phyloP scores from a whole-genome alignment of 495 filamentous ascomycete species.

The Hyaloscypha variabilis region DNA sequence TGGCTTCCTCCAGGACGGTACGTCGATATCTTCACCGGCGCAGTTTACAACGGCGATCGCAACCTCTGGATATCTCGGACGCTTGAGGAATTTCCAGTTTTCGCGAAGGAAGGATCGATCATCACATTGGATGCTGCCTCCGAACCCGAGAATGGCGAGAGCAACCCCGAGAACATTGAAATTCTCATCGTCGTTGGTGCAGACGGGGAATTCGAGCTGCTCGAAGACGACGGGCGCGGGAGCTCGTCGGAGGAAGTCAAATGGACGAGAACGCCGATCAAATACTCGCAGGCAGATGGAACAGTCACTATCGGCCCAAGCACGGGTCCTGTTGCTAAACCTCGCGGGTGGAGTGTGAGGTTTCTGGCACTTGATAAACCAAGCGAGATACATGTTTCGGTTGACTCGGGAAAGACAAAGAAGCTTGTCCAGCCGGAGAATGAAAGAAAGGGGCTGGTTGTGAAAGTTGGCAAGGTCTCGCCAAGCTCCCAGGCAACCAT shows the following conservation, averaged over 20 bases:
- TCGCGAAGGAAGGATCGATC: constrained; percentile 57
- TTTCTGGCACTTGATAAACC: constrained; percentile 10
- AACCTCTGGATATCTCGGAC: constrained; percentile 46
- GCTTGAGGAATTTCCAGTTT: constrained; percentile 47
- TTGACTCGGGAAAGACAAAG: constrained; percentile 8
- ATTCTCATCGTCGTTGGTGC: constrained; percentile 54
- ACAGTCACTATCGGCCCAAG: constrained; percentile 29
- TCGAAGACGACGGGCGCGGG: constrained; percentile 37
- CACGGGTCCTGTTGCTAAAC: constrained; percentile 7
- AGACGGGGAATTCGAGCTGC: constrained; percentile 47
- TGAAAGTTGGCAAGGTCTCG: constrained; percentile 12
- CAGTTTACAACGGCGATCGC: constrained; percentile 55
- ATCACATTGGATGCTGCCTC: constrained; percentile 47
- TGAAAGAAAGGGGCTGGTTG: constrained; percentile 10
- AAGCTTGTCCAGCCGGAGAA: background rate
- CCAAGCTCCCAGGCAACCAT: constrained; percentile 26
- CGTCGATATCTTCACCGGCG: constrained; percentile 54
- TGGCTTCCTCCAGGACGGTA: constrained; percentile 54
- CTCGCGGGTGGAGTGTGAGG: constrained; percentile 11
- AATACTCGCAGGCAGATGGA: constrained; percentile 27
- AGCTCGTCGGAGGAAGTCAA: constrained; percentile 5
- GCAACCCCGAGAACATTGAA: constrained; percentile 42
- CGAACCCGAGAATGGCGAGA: constrained; percentile 43
- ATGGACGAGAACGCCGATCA: constrained; percentile 22
- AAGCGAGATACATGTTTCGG: constrained; percentile 14